Conservation (phyloP, 495 filamentous ascomycete species). For the Glonium stellatum region DNA sequence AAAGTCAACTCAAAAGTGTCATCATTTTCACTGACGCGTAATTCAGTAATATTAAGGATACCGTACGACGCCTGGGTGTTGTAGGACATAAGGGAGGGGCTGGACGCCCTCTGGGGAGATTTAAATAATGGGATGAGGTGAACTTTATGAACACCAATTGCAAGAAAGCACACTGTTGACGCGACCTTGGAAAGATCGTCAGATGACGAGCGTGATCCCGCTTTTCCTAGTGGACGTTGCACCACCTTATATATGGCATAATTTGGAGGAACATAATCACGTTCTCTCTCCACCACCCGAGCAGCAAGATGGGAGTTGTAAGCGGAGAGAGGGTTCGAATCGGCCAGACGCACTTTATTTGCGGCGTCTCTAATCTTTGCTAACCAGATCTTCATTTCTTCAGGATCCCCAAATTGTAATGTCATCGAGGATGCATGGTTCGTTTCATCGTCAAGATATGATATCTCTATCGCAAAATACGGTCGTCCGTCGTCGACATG, state of each 20-base stretch:
- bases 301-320: slow-evolving; percentile 59
- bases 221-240: slow-evolving; percentile 58
- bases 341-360: slow-evolving; percentile 47
- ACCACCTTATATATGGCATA: slow-evolving; percentile 81
- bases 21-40: slow-evolving; percentile 63
- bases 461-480: slow-evolving; percentile 73
- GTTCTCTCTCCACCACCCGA: slow-evolving; percentile 61
- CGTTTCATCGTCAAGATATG: slow-evolving; percentile 65
- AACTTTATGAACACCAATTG: slow-evolving; percentile 74
- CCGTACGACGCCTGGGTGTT: slow-evolving; percentile 55
- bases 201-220: slow-evolving; percentile 55
- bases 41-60: slow-evolving; percentile 62
- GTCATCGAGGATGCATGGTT: slow-evolving; percentile 53
- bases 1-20: slow-evolving; percentile 84
- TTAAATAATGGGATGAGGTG: slow-evolving; percentile 72
- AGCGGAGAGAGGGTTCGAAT: slow-evolving; percentile 50
- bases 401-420: slow-evolving; percentile 64
- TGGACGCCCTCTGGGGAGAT: slow-evolving; percentile 47
- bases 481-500: slow-evolving; percentile 71
- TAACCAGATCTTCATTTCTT: slow-evolving; percentile 71
- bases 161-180: slow-evolving; percentile 73
- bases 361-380: slow-evolving; percentile 57
- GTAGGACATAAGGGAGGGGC: slow-evolving; percentile 46
- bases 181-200: slow-evolving; percentile 72
- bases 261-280: slow-evolving; percentile 61